phyloP scores from a whole-genome alignment of 2,329 filamentous ascomycete genomes.

The Phialemoniopsis sp. region DNA sequence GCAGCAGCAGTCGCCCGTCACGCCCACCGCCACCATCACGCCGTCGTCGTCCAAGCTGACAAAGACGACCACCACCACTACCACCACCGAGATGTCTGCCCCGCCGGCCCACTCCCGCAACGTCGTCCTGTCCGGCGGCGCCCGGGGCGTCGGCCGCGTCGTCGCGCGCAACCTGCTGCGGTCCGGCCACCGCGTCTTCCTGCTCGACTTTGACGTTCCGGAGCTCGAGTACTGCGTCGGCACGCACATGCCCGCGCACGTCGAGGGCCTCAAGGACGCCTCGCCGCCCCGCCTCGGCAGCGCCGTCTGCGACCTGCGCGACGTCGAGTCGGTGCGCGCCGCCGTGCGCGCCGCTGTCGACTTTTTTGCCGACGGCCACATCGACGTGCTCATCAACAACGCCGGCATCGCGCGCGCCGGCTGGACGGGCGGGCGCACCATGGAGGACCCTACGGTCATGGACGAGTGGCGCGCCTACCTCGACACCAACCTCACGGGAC shows the following conservation, averaged over 20 bases:
- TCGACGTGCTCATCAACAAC: slow-evolving; percentile 33
- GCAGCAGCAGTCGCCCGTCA: too few species aligned
- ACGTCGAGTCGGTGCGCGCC: slow-evolving; percentile 26
- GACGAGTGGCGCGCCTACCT: slow-evolving; percentile 39
- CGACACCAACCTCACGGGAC: slow-evolving; percentile 40
- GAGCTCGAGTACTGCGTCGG: slow-evolving; percentile 29
- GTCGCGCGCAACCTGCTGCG: slow-evolving; percentile 34
- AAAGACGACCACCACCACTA: too few species aligned
- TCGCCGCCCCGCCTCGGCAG: not conserved
- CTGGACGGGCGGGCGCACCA: slow-evolving; percentile 39
- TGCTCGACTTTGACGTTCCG: slow-evolving; percentile 35
- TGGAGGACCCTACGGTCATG: slow-evolving; percentile 35
- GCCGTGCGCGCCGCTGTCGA: slow-evolving; percentile 26
- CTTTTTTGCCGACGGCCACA: slow-evolving; percentile 26
- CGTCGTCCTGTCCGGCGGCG: slow-evolving; percentile 24
- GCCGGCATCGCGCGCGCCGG: slow-evolving; percentile 26
- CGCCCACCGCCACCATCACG: too few species aligned
- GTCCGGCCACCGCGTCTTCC: slow-evolving; percentile 36
- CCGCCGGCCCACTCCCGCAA: not conserved
- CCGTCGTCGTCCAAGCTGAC: too few species aligned
- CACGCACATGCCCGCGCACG: slow-evolving; percentile 16
- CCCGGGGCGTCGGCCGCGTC: slow-evolving; percentile 38
- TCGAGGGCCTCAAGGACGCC: not conserved
- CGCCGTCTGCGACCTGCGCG: slow-evolving; percentile 32
- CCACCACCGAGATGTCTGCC: too few species aligned